Conservation (phyloP, 768 basidiomycete species). For the Auricularia sp. region DNA sequence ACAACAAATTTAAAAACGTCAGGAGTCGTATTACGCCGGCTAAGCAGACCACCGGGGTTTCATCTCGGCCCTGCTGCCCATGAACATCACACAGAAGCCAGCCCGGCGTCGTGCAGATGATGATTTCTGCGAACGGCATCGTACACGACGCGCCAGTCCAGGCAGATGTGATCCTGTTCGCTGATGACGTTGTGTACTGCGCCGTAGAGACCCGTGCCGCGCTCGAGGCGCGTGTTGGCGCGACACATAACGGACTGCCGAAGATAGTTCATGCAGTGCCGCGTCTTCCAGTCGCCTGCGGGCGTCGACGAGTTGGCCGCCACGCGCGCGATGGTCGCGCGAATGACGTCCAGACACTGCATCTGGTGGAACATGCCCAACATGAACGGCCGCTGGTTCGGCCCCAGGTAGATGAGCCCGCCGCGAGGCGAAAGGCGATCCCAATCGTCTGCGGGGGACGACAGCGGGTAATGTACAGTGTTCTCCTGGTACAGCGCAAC, state of each 20-base stretch:
- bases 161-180: background rate
- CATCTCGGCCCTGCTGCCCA: too few species aligned
- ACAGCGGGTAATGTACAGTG: background rate
- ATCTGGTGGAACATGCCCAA: constrained; percentile 18
- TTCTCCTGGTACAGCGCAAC: background rate
- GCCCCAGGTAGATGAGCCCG: constrained; percentile 5
- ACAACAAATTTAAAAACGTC: too few species aligned
- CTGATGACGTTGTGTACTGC: background rate
- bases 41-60: too few species aligned
- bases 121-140: background rate
- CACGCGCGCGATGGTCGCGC: background rate
- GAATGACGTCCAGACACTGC: constrained; percentile 20
- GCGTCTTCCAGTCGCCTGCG: background rate
- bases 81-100: background rate
- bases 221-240: constrained; percentile 23
- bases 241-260: constrained; percentile 28
- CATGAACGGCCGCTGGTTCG: constrained; percentile 5
- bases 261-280: constrained; percentile 32
- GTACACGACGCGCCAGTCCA: background rate
- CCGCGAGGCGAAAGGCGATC: background rate
- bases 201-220: background rate
- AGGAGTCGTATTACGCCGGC: too few species aligned
- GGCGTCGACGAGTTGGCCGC: background rate
- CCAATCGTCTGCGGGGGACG: background rate
- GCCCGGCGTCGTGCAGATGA: background rate